Conservation (phyloP, 257 asterid genomes). For the Forsythia viridissima region DNA sequence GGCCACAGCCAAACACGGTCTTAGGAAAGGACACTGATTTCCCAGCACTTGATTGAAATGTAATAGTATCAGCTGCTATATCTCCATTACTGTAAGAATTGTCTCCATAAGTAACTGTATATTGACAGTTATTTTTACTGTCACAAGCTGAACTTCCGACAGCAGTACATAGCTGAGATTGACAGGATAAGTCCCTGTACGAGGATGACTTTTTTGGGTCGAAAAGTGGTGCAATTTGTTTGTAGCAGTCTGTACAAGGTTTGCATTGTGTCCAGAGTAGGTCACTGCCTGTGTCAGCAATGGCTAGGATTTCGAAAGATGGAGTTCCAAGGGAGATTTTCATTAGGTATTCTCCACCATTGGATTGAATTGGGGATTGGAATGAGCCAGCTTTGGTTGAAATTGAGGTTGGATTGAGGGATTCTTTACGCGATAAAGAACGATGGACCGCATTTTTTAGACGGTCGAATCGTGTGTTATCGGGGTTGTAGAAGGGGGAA, state of each 20-base stretch:
- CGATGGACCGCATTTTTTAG: conserved; percentile 29
- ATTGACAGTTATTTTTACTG: conserved; percentile 25
- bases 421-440: conserved; percentile 41
- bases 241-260: conserved; percentile 50
- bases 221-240: conserved; percentile 49
- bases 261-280: conserved; percentile 61
- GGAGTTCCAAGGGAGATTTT: conserved; percentile 53
- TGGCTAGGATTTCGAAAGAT: conserved; percentile 37
- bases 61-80: conserved; percentile 46
- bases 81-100: conserved; percentile 38
- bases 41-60: conserved; percentile 27
- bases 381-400: neutral
- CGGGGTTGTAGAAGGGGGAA: conserved; percentile 41
- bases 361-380: conserved; percentile 14
- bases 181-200: conserved; percentile 32
- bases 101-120: conserved; percentile 41
- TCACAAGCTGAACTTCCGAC: conserved; percentile 19
- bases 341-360: conserved; percentile 50
- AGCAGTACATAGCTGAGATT: conserved; percentile 24
- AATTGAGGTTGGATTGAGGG: neutral
- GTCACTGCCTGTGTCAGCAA: conserved; percentile 71
- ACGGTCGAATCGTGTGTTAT: conserved; percentile 30
- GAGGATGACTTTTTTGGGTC: conserved; percentile 33
- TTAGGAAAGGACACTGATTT: conserved; percentile 24
- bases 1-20: conserved; percentile 60